phyloP scores from a whole-genome alignment of 164 flowering plant genomes.

The Pachysandra terminalis region DNA sequence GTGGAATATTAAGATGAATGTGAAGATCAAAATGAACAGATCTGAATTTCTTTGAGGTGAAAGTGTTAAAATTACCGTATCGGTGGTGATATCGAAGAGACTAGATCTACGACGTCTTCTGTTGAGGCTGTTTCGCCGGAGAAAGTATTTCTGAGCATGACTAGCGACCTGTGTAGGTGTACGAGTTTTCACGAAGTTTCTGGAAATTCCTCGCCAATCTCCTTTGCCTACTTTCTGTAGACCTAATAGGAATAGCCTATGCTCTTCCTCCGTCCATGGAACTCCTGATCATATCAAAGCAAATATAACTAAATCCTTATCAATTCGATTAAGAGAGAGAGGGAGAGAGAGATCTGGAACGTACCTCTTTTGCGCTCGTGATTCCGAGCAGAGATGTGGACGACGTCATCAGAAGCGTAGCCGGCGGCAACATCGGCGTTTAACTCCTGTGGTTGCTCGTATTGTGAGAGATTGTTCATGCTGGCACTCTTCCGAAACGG shows the following conservation, averaged over 20 bases:
- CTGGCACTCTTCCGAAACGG: slow-evolving; percentile 7
- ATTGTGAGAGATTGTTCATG: slow-evolving; percentile 9
- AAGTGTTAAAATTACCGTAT: slow-evolving; percentile 28
- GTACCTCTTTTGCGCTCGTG: slow-evolving; percentile 92
- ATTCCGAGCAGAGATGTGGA: slow-evolving; percentile 64
- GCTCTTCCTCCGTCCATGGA: slow-evolving; percentile 97
- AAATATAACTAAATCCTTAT: neutral
- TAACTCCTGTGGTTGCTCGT: neutral
- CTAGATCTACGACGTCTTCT: slow-evolving; percentile 84
- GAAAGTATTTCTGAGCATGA: slow-evolving; percentile 93
- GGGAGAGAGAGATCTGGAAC: neutral
- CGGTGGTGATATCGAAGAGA: slow-evolving; percentile 86
- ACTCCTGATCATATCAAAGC: slow-evolving; percentile 42
- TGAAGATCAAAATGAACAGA: too few relatives aligned
- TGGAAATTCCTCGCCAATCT: slow-evolving; percentile 93
- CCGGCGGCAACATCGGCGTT: slow-evolving; percentile 40
- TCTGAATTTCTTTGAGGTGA: too few relatives aligned
- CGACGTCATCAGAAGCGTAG: slow-evolving; percentile 82
- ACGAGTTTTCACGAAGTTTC: slow-evolving; percentile 82
- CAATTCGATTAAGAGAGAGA: neutral
- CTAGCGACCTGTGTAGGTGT: slow-evolving; percentile 96
- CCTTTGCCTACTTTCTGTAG: slow-evolving; percentile 88
- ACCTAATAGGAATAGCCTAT: slow-evolving; percentile 66
- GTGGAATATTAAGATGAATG: neutral
- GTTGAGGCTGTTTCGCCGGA: slow-evolving; percentile 60